Base-by-base conservation (phyloP, 2,329 filamentous ascomycete species). In the Setomelanomma holmii region DNA sequence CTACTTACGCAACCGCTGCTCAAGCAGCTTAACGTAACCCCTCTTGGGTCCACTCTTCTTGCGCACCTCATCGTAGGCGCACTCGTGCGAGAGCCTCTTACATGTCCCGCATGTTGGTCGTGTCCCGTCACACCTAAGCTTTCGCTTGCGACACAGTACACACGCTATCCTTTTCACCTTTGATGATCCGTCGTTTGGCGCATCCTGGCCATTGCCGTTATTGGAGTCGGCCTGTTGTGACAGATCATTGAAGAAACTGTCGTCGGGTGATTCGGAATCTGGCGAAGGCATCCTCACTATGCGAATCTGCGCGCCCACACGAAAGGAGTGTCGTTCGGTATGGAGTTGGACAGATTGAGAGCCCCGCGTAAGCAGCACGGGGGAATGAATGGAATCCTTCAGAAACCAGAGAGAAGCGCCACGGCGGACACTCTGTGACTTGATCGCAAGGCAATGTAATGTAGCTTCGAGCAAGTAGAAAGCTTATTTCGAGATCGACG, bases 41-140 rank as follows among this genome's bases (percentile, higher is more conserved):
- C 93, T 84, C 80, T 96, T 96, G 2, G 93, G 93, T 2, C 93
- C 93, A 73, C 92, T 96, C 84, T 96, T 96, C 78, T 91, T 90
- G 72, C 93, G 86, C 65, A 93, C 89, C 78, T 96, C 92, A 71
- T 96, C 92, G 71, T 96, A 96, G 55, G 89, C 87, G 78, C 93
- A 96, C 49, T 88, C 85, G 75, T 97, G 93, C 38, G 90, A 88
- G 44, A 96, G 79, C n/a, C 93, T 83, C 24, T 89, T 87, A 75
- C 93, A 97, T 21, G 92, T 96, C 66, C 89, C 91, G 72, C 93
- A 96, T 63, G 89, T 91, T 19, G 93, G 93, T 58, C 89, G 87
- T 46, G 84, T 79, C 33, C 92, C 92, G 73, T 97, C 93, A 75
- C 93, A 97, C 76, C 89, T 89, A 62, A 97, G 80, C 78, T 98